Evolutionary conservation across 106 monocot species (phyloP).

Genomic region (Apostasia shenzhenica): DNA sequence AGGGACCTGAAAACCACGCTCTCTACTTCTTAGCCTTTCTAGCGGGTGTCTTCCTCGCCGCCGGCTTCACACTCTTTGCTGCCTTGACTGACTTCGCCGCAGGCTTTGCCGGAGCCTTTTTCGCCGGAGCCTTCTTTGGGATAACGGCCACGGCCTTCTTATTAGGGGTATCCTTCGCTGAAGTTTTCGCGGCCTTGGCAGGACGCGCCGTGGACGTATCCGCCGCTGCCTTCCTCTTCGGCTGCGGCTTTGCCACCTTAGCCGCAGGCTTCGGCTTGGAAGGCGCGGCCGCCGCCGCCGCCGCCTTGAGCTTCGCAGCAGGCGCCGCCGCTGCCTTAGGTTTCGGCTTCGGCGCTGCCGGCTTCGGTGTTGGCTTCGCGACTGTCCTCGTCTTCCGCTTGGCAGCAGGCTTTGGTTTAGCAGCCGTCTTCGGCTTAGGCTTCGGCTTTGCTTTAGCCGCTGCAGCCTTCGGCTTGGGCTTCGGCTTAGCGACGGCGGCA

Average conservation of each 20-base stretch:
- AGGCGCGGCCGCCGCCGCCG: not conserved
- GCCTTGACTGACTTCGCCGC: too few relatives aligned
- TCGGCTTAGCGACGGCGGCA: slow-evolving; percentile 12
- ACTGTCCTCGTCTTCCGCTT: slow-evolving; percentile 13
- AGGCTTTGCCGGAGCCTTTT: slow-evolving; percentile 16
- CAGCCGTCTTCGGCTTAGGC: slow-evolving; percentile 8
- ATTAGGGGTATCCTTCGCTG: slow-evolving; percentile 18
- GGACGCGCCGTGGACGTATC: not conserved
- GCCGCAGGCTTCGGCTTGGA: slow-evolving; percentile 18
- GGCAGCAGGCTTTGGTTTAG: slow-evolving; percentile 7
- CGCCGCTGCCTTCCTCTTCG: slow-evolving; percentile 21
- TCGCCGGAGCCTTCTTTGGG: slow-evolving; percentile 25
- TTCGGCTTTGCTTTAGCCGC: slow-evolving; percentile 15
- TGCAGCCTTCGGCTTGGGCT: slow-evolving; percentile 6
- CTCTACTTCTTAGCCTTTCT: slow-evolving; percentile 11
- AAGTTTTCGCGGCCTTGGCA: not conserved
- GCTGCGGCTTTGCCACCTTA: slow-evolving; percentile 21
- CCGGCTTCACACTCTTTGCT: slow-evolving; percentile 25
- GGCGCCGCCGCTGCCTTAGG: slow-evolving; percentile 23
- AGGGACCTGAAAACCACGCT: too few relatives aligned
- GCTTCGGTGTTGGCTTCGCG: slow-evolving; percentile 23
- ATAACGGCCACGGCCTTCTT: not conserved
- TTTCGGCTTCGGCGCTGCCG: slow-evolving; percentile 19
- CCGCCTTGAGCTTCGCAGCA: slow-evolving; percentile 30
- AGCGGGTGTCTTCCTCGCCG: not conserved